Evolutionary conservation across 2,329 filamentous ascomycete species (phyloP), one percentile per base, ranked within the genome.

Genomic region (Simplicillium sp.): DNA sequence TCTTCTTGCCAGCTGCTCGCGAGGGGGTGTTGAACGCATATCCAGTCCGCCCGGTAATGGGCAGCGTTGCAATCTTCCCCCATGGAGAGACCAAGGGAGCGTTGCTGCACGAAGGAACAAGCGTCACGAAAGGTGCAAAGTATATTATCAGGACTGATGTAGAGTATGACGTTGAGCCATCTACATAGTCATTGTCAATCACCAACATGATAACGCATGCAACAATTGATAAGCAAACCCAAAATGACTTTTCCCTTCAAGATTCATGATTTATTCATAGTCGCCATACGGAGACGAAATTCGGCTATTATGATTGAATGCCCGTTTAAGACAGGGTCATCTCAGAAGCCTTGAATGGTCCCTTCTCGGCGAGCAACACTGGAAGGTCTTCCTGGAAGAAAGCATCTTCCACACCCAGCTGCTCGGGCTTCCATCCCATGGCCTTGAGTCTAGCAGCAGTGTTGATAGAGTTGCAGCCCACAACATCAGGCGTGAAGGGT

Each of bases 141-240:
- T 86, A 85, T 53, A 77, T 86, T 2, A 84, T 85, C 35, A 59
- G 82, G 42, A 84, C 80, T 0, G 82, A 86, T 54, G 75, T 86
- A 4, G 74, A 83, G 55, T 86, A 84, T 47, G 81, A 85, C 55
- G 62, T 84, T 68, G 60, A 67, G 32, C 50, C 56, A 15, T 39
- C 29, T 25, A 25, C 20, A 25, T 25, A 25, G 20, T 25, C 20
- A 25, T 25, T 25, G 20, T 25, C 36, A 12, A 29, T 25, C 20
- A 25, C 20, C 20, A 25, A 6, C 9, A 9, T 25, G 9, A 25
- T n/a, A n/a, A n/a, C n/a, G n/a, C n/a, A n/a, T 25, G 20, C 20
- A 25, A 25, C 20, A 25, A 25, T 25, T 25, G 20, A 25, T 25
- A 25, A 25, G 20, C 20, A 25, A 25, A 25, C 6, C 20, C 9